A percentile compares a stretch with the other conserved stretches of the same genome.
phyloP scores from a whole-genome alignment of 257 asterid genomes.

The Gynochthodes officinalis region DNA sequence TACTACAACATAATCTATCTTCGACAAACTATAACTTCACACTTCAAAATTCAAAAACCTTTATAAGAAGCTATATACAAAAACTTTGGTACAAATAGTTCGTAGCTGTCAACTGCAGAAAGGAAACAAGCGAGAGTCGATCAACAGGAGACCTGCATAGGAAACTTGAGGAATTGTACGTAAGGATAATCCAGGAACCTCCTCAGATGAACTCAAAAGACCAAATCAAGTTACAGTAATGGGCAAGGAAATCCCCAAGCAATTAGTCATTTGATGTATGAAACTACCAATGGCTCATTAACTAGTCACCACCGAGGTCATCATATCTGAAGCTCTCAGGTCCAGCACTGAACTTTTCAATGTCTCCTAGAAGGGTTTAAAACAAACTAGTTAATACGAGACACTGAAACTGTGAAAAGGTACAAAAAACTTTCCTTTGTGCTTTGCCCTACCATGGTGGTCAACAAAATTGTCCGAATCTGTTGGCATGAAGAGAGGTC shows the following conservation, averaged over 20 bases:
- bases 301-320: conserved; percentile 51
- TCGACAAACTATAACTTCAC: conserved; percentile 13
- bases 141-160: background rate
- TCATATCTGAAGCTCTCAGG: conserved; percentile 48
- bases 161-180: background rate
- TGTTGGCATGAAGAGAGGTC: conserved; percentile 52
- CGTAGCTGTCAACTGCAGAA: conserved; percentile 8
- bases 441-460: conserved; percentile 51
- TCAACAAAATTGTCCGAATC: conserved; percentile 52
- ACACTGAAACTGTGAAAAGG: conserved; percentile 2
- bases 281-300: conserved; percentile 1
- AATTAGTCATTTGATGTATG: background rate
- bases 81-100: conserved; percentile 2
- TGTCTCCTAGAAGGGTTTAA: conserved; percentile 36
- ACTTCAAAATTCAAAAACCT: background rate
- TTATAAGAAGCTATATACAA: conserved; percentile 15
- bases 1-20: conserved; percentile 5
- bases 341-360: conserved; percentile 50
- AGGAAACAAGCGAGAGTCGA: conserved; percentile 1
- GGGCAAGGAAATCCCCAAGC: background rate
- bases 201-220: background rate
- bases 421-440: conserved; percentile 11
- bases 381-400: background rate
- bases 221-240: background rate
- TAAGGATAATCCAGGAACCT: background rate